Percentiles rank a stretch among this genome's conserved stretches.
Evolutionary conservation across 257 asterid genomes (phyloP).

Genomic region (Nicotiana undulata): DNA sequence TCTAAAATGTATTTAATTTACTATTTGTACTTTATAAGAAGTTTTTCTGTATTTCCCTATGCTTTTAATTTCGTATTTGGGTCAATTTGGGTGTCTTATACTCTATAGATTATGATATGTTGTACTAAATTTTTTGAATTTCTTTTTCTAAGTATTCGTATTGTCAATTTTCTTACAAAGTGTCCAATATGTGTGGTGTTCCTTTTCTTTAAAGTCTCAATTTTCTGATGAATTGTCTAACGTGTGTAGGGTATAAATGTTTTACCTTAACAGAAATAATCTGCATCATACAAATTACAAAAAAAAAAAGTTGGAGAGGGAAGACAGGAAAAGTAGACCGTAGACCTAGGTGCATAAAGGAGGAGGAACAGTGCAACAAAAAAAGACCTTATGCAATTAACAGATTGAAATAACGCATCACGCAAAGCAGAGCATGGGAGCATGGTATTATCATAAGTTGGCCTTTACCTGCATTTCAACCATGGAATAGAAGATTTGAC

Average conservation of each 20-base stretch:
- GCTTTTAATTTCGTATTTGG: background rate
- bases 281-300: background rate
- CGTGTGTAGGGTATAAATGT: background rate
- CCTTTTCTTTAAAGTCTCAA: background rate
- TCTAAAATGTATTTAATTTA: background rate
- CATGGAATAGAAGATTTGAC: background rate
- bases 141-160: background rate
- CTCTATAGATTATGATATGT: background rate
- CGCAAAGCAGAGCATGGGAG: background rate
- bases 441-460: background rate
- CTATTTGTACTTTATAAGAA: background rate
- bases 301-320: background rate
- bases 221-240: background rate
- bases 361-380: background rate
- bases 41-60: background rate
- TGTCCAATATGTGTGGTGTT: background rate
- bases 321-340: background rate
- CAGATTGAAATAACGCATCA: background rate
- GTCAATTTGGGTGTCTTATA: background rate
- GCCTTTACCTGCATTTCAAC: constrained; percentile 10
- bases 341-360: background rate
- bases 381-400: background rate
- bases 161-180: background rate
- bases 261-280: background rate
- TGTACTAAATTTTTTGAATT: background rate